Evolutionary conservation across 192 early-diverging fungal genomes (phyloP), one percentile per base, ranked within the genome.

Genomic region (Coemansia guatemalensis): DNA sequence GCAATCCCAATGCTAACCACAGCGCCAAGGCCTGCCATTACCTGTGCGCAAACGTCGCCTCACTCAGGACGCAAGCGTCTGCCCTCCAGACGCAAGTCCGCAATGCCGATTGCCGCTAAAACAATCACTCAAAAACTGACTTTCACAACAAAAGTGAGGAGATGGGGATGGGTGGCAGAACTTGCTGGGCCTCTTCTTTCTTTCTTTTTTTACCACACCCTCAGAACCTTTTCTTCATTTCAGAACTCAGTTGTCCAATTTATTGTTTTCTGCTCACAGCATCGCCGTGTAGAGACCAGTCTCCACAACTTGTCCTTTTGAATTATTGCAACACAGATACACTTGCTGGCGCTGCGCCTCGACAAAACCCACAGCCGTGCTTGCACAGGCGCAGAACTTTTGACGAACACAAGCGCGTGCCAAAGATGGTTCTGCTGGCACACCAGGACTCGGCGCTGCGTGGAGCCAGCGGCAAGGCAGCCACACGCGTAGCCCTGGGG

Each of bases 351-450:
- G 39, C 39, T 44, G 39, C 14, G 39, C 39, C 39, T 17, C 39
- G 39, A 44, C 9, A 44, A 44, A 0, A 6, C 39, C 12, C 39
- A 44, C 56, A 51, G 54, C 22, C 21, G 44, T 49, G 48, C 27
- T 66, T 56, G 44, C 32, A 49, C 48, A 26, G 41, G 65, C 58
- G 18, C 48, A 54, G 54, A 30, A 58, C 58, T 55, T 35, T 20
- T 26, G 23, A 39, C 27, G 39, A 24, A 25, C 26, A 44, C 5
- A 59, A 44, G 39, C n/a, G 58, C 39, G 35, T 53, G 32, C 24
- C 27, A 39, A 67, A 30, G 41, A 74, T 74, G 71, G 65, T 59
- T 29, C 59, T 74, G 20, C 44, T 74, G 51, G 52, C 65, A 18
- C 61, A 55, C 21, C 71, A 68, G 51, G 65, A 63, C 50, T 17